Percentiles rank a stretch among this genome's conserved stretches.
phyloP scores from a whole-genome alignment of 257 asterid genomes.

The Asclepias syriaca region DNA sequence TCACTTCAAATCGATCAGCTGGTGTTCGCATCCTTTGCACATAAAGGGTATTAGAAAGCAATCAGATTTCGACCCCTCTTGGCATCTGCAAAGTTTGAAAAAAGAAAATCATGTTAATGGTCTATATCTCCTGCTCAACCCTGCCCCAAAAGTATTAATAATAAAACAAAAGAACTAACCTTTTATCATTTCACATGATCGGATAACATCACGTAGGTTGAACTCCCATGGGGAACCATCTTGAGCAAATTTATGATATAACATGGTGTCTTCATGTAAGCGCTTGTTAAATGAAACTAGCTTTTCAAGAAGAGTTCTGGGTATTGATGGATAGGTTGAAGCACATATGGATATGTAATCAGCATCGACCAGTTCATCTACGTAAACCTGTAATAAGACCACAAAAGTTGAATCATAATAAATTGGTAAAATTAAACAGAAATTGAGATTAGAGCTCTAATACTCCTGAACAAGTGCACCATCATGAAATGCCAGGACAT shows the following conservation, averaged over 20 bases:
- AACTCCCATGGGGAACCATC: slow-evolving; percentile 99
- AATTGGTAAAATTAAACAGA: background rate
- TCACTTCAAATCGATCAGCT: slow-evolving; percentile 67
- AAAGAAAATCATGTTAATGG: slow-evolving; percentile 15
- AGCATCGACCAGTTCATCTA: slow-evolving; percentile 82
- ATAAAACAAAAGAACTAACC: slow-evolving; percentile 33
- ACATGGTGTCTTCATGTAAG: slow-evolving; percentile 74
- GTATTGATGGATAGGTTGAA: slow-evolving; percentile 64
- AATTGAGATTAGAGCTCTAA: background rate
- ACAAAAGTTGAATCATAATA: background rate
- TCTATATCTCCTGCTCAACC: background rate
- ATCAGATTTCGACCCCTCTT: slow-evolving; percentile 39
- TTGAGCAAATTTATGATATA: slow-evolving; percentile 66
- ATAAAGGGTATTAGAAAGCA: slow-evolving; percentile 80
- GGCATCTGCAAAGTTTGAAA: slow-evolving; percentile 48
- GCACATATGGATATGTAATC: slow-evolving; percentile 77
- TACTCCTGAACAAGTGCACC: background rate
- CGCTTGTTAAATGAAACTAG: slow-evolving; percentile 67
- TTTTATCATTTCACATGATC: slow-evolving; percentile 85
- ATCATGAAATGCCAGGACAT: slow-evolving; percentile 11
- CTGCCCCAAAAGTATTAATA: background rate
- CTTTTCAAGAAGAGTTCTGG: slow-evolving; percentile 44
- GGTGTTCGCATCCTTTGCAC: slow-evolving; percentile 92
- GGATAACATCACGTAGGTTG: slow-evolving; percentile 89
- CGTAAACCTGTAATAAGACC: slow-evolving; percentile 59